Evolutionary conservation across 2,329 filamentous ascomycete species (phyloP), one percentile per base, ranked within the genome.

Genomic region (Fusarium newnesense): DNA sequence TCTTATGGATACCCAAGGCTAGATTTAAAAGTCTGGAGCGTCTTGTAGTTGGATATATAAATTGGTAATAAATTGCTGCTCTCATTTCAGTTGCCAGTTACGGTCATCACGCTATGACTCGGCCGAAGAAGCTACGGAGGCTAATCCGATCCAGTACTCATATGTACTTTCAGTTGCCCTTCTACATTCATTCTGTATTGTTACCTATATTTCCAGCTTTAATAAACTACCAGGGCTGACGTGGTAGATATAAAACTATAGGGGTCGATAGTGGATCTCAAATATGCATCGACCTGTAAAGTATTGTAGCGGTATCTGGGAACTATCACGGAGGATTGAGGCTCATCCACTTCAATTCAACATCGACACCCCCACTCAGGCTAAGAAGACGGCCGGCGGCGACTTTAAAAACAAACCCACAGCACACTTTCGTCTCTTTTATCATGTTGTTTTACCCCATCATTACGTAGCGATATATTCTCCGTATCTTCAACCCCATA

Each of bases 371-470:
- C 60, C 49, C 63, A 65, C 36, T 28, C 24, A 9, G 24, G 36
- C 21, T 19, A 46, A 34, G 19, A 62, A 34, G 15, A 34, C 21
- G 21, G 43, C 58, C 30, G 36, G 24, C 43, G 34, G 57, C 43
- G 58, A 40, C 36, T 10, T 59, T 9, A 39, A 43, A 11, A 16
- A 40, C 47, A 56, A 57, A 56, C 47, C 58, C 58, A 40, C 30
- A 65, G 56, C 21, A 52, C 62, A 71, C 69, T 58, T 53, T 65
- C 39, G 60, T 37, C 50, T 75, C 61, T 60, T 53, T 70, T 69
- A 66, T 70, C 69, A 66, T 64, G 63, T 32, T 53, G 50, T 71
- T 68, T 76, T 65, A 65, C 69, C 66, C 72, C 69, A 75, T 76
- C 66, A 75, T 75, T 73, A 76, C 69, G 74, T 76, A 76, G 64